These are phyloP conservation scores for Celoporthe dispersa DNA, from an alignment of 2,329 filamentous ascomycete species.

Conservation along the genomic window DNA sequence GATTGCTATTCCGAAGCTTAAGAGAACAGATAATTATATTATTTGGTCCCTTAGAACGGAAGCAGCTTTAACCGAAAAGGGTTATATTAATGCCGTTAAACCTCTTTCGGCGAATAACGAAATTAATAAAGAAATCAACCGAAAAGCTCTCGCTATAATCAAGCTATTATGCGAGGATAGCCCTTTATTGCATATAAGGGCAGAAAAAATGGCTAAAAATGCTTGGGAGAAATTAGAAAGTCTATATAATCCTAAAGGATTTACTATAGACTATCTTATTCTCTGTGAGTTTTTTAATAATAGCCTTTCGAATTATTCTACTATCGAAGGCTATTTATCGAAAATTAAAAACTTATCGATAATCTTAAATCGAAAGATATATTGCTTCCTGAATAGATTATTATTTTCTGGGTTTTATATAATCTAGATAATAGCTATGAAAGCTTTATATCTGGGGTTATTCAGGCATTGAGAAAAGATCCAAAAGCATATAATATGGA, in stretches of 20 bases:
- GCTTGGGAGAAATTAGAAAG: constrained; percentile 3
- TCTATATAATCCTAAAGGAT: constrained; percentile 14
- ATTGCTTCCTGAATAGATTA: not conserved
- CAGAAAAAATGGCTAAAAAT: not conserved
- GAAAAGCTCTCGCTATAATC: not conserved
- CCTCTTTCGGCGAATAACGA: not conserved
- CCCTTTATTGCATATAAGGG: constrained; percentile 9
- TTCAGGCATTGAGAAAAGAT: constrained; percentile 4
- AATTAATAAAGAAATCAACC: not conserved
- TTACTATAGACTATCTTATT: constrained; percentile 12
- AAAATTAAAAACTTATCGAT: constrained; percentile 9
- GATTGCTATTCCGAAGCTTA: not conserved
- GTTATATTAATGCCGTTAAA: not conserved
- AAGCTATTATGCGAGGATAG: not conserved
- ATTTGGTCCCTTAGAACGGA: not conserved
- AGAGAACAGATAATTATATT: constrained; percentile 7
- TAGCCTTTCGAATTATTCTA: not conserved
- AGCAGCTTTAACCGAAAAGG: not conserved
- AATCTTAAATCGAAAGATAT: constrained; percentile 8
- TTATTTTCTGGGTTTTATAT: constrained; percentile 9
- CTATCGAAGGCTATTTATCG: constrained; percentile 8
- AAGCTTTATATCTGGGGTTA: constrained; percentile 7
- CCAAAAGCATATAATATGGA: not conserved
- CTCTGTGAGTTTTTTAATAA: constrained; percentile 6
- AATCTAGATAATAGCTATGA: not conserved